These are phyloP conservation scores for Sarocladium oryzae DNA, from an alignment of 2,329 filamentous ascomycete genomes.

Conservation along the genomic window DNA sequence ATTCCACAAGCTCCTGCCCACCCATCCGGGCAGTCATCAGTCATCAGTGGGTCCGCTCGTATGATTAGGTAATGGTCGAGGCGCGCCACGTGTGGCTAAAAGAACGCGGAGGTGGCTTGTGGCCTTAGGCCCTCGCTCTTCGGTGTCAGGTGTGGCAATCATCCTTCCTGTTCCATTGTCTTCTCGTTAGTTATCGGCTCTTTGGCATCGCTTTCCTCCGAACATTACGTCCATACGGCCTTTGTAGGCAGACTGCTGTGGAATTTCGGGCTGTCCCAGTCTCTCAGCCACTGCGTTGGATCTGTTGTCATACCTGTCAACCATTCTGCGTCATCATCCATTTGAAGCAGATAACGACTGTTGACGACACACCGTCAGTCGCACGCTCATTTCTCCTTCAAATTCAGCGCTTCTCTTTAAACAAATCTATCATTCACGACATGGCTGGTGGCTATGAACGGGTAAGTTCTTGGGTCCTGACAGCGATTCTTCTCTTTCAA, in stretches of 20 bases:
- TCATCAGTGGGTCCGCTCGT: neutral
- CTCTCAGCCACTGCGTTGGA: too few relatives aligned
- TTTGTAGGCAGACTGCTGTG: too few relatives aligned
- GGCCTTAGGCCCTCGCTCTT: neutral
- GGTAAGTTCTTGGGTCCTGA: conserved; percentile 2
- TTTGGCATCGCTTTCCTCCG: neutral
- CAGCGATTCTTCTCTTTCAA: neutral
- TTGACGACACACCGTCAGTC: too few relatives aligned
- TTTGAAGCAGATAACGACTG: too few relatives aligned
- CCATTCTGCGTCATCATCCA: too few relatives aligned
- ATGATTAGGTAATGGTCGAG: neutral
- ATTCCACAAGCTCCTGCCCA: too few relatives aligned
- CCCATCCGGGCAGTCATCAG: too few relatives aligned
- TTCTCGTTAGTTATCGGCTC: neutral
- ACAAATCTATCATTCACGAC: neutral
- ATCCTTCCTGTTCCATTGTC: neutral
- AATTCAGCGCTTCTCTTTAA: neutral
- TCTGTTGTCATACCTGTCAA: too few relatives aligned
- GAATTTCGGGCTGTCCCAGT: too few relatives aligned
- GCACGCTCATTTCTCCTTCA: neutral
- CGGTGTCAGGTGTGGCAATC: neutral
- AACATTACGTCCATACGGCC: too few relatives aligned
- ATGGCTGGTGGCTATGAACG: conserved; percentile 51
- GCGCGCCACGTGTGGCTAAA: neutral
- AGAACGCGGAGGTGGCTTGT: neutral